Evolutionary conservation across 2,329 filamentous ascomycete species (phyloP).

Genomic region (Lachnellula arida): DNA sequence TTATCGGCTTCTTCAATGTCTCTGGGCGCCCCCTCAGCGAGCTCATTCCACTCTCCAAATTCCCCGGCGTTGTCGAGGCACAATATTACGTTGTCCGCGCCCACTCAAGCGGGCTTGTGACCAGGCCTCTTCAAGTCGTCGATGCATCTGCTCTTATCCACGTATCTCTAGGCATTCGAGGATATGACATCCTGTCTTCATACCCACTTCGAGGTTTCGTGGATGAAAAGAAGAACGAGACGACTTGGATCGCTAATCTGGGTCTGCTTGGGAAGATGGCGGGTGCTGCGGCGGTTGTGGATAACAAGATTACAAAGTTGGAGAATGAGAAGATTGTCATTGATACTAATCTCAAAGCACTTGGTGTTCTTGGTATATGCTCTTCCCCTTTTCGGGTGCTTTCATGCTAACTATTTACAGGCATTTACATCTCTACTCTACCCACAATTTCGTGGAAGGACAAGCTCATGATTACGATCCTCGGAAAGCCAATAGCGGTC

Average conservation of each 20-base stretch:
- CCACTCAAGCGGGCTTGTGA: conserved; percentile 63
- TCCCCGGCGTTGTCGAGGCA: conserved; percentile 62
- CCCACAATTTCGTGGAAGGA: conserved; percentile 53
- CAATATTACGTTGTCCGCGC: conserved; percentile 67
- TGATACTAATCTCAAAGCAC: conserved; percentile 69
- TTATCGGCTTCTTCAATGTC: conserved; percentile 84
- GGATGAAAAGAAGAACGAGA: conserved; percentile 32
- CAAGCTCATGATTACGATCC: conserved; percentile 71
- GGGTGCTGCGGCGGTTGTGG: conserved; percentile 71
- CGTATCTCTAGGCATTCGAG: conserved; percentile 57
- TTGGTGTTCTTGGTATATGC: conserved; percentile 64
- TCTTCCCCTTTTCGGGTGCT: background rate
- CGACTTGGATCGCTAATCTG: conserved; percentile 60
- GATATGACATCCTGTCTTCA: conserved; percentile 78
- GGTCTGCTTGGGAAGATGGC: conserved; percentile 88
- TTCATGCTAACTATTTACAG: conserved; percentile 36
- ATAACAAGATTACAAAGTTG: conserved; percentile 52
- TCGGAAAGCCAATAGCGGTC: conserved; percentile 63
- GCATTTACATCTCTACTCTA: conserved; percentile 72
- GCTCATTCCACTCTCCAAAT: conserved; percentile 63
- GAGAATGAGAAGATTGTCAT: conserved; percentile 59
- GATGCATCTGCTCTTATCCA: conserved; percentile 50
- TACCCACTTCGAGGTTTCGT: conserved; percentile 60
- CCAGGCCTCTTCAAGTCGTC: conserved; percentile 43
- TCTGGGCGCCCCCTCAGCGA: conserved; percentile 58